These are phyloP conservation scores for Colletotrichum sansevieriae DNA, from an alignment of 2,329 filamentous ascomycete species.

Conservation along the genomic window DNA sequence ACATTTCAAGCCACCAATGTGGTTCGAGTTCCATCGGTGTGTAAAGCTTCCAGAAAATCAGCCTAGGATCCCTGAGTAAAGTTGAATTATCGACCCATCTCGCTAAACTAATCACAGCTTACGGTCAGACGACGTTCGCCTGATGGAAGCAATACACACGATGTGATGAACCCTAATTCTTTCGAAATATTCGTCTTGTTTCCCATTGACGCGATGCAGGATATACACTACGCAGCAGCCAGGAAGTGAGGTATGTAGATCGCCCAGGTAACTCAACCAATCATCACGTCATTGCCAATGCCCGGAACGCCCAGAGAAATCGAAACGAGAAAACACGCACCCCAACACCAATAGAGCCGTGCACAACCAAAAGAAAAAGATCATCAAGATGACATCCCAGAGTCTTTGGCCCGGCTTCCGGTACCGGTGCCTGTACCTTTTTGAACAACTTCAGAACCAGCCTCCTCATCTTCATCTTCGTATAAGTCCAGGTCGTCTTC, in stretches of 20 bases:
- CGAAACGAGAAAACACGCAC: background rate
- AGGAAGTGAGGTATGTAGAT: slow-evolving; percentile 37
- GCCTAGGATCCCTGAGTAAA: slow-evolving; percentile 5
- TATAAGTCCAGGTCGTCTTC: slow-evolving; percentile 42
- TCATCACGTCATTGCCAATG: slow-evolving; percentile 39
- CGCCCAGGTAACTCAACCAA: slow-evolving; percentile 30
- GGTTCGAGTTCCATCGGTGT: slow-evolving; percentile 13
- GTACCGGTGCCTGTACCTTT: slow-evolving; percentile 40
- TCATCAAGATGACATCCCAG: slow-evolving; percentile 37
- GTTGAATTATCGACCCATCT: slow-evolving; percentile 16
- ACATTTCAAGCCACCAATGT: background rate
- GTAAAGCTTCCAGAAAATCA: slow-evolving; percentile 14
- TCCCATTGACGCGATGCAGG: slow-evolving; percentile 19
- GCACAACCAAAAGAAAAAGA: background rate
- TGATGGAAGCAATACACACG: background rate
- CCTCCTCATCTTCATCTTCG: slow-evolving; percentile 41
- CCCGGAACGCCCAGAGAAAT: slow-evolving; percentile 22
- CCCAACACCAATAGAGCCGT: slow-evolving; percentile 16
- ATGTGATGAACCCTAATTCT: slow-evolving; percentile 8
- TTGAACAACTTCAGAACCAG: slow-evolving; percentile 36
- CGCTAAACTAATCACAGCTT: slow-evolving; percentile 11
- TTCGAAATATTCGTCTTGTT: slow-evolving; percentile 25
- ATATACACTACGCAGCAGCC: slow-evolving; percentile 14
- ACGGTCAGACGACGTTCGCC: slow-evolving; percentile 10
- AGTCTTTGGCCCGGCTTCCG: slow-evolving; percentile 38